Evolutionary conservation across 2,329 filamentous ascomycete species (phyloP).

Genomic region (Fonsecaea erecta): DNA sequence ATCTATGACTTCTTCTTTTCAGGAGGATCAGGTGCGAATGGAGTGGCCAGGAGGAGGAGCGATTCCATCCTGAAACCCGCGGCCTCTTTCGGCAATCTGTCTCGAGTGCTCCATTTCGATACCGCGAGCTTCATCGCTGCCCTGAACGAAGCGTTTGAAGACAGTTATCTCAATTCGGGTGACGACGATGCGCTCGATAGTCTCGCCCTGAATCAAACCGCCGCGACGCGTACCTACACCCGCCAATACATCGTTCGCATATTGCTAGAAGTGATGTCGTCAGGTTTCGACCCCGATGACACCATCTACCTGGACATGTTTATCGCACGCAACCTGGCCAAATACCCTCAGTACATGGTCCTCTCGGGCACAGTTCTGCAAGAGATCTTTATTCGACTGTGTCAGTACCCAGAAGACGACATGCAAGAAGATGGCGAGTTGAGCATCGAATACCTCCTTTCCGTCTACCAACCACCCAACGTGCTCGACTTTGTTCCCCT

Average conservation of each 20-base stretch:
- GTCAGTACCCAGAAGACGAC: conserved; percentile 78
- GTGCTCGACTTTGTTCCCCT: conserved; percentile 74
- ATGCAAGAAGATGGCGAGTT: conserved; percentile 92
- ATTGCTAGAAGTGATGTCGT: conserved; percentile 85
- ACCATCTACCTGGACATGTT: conserved; percentile 99
- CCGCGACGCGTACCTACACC: conserved; percentile 47
- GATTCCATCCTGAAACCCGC: conserved; percentile 47
- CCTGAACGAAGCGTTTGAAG: conserved; percentile 96
- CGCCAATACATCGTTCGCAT: conserved; percentile 93
- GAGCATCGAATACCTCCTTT: conserved; percentile 94
- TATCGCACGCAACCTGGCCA: conserved; percentile 90
- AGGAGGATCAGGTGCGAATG: conserved; percentile 62
- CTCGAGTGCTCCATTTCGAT: conserved; percentile 84
- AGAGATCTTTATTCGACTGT: conserved; percentile 78
- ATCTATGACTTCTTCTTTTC: conserved; percentile 95
- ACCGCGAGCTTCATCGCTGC: conserved; percentile 91
- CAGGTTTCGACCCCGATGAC: conserved; percentile 74
- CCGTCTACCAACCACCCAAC: conserved; percentile 88
- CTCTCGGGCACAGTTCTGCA: conserved; percentile 85
- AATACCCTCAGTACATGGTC: conserved; percentile 94
- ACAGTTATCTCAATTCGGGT: conserved; percentile 76
- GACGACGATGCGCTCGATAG: conserved; percentile 60
- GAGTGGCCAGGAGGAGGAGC: conserved; percentile 40
- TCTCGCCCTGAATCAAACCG: conserved; percentile 57
- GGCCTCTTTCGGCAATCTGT: conserved; percentile 82